Percentiles rank a stretch among this genome's conserved stretches.
phyloP scores from a whole-genome alignment of 2,329 filamentous ascomycete genomes.

The Fusarium dlaminii region DNA sequence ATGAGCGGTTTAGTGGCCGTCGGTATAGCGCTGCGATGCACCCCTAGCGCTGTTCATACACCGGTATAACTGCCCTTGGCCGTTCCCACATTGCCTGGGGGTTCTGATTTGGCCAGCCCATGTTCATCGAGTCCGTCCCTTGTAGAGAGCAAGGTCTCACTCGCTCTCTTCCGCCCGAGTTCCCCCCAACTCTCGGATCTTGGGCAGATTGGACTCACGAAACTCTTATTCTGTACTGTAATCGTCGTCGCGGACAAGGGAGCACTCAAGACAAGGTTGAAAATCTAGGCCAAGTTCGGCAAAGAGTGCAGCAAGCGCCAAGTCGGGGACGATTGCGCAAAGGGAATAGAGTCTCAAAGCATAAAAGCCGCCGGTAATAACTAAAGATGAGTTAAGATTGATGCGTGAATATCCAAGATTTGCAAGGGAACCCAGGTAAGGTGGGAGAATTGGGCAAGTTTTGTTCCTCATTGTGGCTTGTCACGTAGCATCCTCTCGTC shows the following conservation, averaged over 20 bases:
- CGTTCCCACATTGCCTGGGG: constrained; percentile 28
- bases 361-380: constrained; percentile 25
- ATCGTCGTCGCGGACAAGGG: background rate
- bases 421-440: constrained; percentile 10
- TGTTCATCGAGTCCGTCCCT: constrained; percentile 17
- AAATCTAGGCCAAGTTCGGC: constrained; percentile 25
- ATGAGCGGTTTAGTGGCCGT: constrained; percentile 34
- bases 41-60: constrained; percentile 24
- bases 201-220: constrained; percentile 10
- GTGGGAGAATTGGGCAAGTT: constrained; percentile 19
- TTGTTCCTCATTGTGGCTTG: constrained; percentile 17
- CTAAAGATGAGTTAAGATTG: constrained; percentile 21
- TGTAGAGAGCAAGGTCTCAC: constrained; percentile 3
- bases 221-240: constrained; percentile 10
- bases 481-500: background rate
- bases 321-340: constrained; percentile 36
- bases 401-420: constrained; percentile 30
- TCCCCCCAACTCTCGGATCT: constrained; percentile 14
- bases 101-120: constrained; percentile 20
- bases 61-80: constrained; percentile 29
- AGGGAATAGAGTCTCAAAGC: constrained; percentile 35
- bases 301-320: constrained; percentile 32
- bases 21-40: constrained; percentile 29
- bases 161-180: constrained; percentile 24
- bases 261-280: constrained; percentile 26